Conservation (phyloP, 257 asterid genomes). For the Mentha longifolia region DNA sequence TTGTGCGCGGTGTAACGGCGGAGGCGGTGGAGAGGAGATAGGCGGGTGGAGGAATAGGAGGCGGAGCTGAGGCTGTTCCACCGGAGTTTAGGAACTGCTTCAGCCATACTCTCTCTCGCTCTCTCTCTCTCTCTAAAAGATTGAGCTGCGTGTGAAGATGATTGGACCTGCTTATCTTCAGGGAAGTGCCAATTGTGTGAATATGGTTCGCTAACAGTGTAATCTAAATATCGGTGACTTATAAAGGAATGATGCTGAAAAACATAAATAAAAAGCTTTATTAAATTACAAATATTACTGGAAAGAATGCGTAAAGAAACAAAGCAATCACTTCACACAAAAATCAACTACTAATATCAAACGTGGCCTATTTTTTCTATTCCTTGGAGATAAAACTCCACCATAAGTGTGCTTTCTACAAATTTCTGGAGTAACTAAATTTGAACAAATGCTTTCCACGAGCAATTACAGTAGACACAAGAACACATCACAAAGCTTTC, state of each 20-base stretch:
- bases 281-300: too few species aligned
- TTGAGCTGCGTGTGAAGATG: slow-evolving; percentile 20
- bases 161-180: slow-evolving; percentile 47
- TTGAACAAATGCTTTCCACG: background rate
- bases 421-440: background rate
- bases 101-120: slow-evolving; percentile 47
- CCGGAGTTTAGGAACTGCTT: slow-evolving; percentile 47
- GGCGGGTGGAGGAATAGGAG: slow-evolving; percentile 46
- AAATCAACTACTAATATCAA: too few species aligned
- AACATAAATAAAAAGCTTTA: too few species aligned
- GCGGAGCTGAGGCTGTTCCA: slow-evolving; percentile 48
- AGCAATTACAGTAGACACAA: background rate
- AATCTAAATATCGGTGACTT: too few species aligned
- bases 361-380: too few species aligned
- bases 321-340: too few species aligned
- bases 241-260: too few species aligned
- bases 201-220: slow-evolving; percentile 26
- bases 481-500: slow-evolving; percentile 42
- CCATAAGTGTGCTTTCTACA: too few species aligned
- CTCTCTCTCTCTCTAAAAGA: background rate
- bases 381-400: too few species aligned
- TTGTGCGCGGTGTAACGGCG: slow-evolving; percentile 26
- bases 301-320: too few species aligned
- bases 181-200: slow-evolving; percentile 56
- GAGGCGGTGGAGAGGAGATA: slow-evolving; percentile 39